Evolutionary conservation across 2,329 filamentous ascomycete species (phyloP).

Genomic region (Alternaria angustiovoidea): DNA sequence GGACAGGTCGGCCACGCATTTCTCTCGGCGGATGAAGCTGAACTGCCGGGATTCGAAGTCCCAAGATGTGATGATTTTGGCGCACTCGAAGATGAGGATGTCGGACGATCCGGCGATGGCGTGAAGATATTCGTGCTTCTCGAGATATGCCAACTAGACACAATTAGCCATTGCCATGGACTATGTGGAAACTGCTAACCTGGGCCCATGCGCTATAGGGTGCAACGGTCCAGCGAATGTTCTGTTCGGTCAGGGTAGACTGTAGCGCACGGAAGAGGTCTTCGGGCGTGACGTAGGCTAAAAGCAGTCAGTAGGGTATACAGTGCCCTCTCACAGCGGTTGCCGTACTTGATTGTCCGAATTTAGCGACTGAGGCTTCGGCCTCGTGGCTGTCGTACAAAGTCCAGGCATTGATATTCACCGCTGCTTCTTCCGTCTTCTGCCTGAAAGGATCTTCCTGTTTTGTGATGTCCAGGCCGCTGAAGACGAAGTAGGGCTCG

Average conservation of each 20-base stretch:
- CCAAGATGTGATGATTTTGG: conserved; percentile 73
- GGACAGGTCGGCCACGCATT: conserved; percentile 72
- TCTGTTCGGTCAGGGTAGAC: conserved; percentile 72
- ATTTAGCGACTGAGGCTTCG: conserved; percentile 82
- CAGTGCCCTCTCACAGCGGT: not conserved
- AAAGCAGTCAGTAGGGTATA: conserved; percentile 19
- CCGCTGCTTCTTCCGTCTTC: conserved; percentile 69
- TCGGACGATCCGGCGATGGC: conserved; percentile 86
- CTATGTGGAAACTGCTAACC: conserved; percentile 57
- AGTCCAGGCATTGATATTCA: conserved; percentile 83
- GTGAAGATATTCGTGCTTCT: conserved; percentile 68
- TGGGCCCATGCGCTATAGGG: conserved; percentile 89
- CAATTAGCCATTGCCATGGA: not conserved
- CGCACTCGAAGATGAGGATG: conserved; percentile 83
- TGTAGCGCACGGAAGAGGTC: conserved; percentile 81
- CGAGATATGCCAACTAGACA: conserved; percentile 77
- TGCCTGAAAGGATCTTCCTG: conserved; percentile 67
- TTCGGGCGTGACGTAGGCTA: conserved; percentile 71
- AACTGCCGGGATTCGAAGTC: conserved; percentile 76
- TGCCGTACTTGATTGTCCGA: conserved; percentile 77
- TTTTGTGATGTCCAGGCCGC: conserved; percentile 81
- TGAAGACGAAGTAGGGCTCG: conserved; percentile 88
- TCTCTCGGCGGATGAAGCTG: conserved; percentile 69
- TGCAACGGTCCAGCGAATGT: conserved; percentile 79
- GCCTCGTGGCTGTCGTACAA: conserved; percentile 84